These are phyloP conservation scores for Pythium aquatile DNA, from an alignment of 352 stramenopile species.

Conservation along the genomic window DNA sequence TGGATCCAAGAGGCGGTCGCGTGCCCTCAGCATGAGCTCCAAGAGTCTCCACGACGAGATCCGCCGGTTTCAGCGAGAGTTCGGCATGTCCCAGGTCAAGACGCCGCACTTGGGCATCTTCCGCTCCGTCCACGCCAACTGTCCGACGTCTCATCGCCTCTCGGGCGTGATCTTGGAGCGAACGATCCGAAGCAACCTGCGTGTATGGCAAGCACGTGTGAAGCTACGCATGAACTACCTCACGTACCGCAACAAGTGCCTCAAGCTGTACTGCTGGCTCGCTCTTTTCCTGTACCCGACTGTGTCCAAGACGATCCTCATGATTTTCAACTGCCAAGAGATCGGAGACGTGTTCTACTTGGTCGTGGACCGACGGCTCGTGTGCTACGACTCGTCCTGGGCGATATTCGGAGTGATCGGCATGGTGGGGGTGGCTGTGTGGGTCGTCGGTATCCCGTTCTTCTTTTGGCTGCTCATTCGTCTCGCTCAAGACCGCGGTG, in stretches of 20 bases:
- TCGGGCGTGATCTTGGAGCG: slow-evolving; percentile 53
- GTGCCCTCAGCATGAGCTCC: neutral
- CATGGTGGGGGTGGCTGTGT: slow-evolving; percentile 54
- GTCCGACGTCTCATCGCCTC: slow-evolving; percentile 46
- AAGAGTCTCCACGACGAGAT: slow-evolving; percentile 31
- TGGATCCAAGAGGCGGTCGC: neutral
- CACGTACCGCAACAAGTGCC: slow-evolving; percentile 76
- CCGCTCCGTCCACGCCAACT: slow-evolving; percentile 48
- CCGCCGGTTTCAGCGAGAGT: slow-evolving; percentile 54
- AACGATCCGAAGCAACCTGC: slow-evolving; percentile 67
- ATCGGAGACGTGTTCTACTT: slow-evolving; percentile 58
- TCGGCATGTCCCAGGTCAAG: slow-evolving; percentile 72
- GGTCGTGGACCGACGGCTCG: slow-evolving; percentile 59
- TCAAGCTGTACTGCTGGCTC: slow-evolving; percentile 80
- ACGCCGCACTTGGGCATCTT: slow-evolving; percentile 70
- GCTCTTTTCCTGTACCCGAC: slow-evolving; percentile 73
- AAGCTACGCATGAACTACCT: slow-evolving; percentile 85
- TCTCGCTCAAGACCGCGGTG: slow-evolving; percentile 55
- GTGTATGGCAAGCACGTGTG: slow-evolving; percentile 72
- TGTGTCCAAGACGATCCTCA: slow-evolving; percentile 77
- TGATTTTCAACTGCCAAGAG: slow-evolving; percentile 80
- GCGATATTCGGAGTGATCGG: slow-evolving; percentile 58
- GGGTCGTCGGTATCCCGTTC: slow-evolving; percentile 75
- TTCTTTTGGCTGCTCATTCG: slow-evolving; percentile 80
- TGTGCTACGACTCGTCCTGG: slow-evolving; percentile 71